Conservation (phyloP, 371 early-diverging fungal species). For the Mucor plumbeus region DNA sequence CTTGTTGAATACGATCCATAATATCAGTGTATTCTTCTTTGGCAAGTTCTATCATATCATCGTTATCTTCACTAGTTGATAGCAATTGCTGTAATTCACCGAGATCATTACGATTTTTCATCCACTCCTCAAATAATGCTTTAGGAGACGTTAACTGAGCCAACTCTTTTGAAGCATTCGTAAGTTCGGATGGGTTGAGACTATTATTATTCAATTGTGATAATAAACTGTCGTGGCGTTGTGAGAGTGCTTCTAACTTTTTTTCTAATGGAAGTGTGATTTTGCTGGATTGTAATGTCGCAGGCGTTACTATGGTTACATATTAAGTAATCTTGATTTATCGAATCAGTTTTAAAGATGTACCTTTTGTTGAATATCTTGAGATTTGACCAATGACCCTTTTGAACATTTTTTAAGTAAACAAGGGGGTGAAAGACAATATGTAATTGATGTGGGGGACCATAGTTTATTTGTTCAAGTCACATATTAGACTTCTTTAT, state of each 20-base stretch:
- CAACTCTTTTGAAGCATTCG: constrained; percentile 45
- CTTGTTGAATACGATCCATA: constrained; percentile 25
- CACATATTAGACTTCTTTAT: not conserved
- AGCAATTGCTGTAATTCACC: constrained; percentile 36
- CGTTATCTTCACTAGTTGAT: constrained; percentile 23
- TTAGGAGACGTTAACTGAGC: constrained; percentile 34
- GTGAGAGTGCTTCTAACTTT: constrained; percentile 31
- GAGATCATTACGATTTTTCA: constrained; percentile 34
- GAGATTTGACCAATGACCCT: constrained; percentile 13
- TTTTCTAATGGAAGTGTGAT: constrained; percentile 45
- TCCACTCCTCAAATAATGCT: constrained; percentile 45
- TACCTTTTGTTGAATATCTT: constrained; percentile 31
- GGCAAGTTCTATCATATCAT: constrained; percentile 64
- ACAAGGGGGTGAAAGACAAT: constrained; percentile 4
- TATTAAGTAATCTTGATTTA: not conserved
- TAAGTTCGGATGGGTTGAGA: constrained; percentile 29
- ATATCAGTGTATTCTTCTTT: constrained; percentile 59
- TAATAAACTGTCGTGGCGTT: constrained; percentile 45
- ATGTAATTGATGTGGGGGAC: constrained; percentile 1
- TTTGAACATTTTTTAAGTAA: constrained; percentile 20
- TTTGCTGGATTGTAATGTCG: constrained; percentile 28
- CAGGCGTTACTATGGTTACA: constrained; percentile 1
- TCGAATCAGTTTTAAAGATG: not conserved
- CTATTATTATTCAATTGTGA: constrained; percentile 31
- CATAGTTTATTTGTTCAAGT: constrained; percentile 2